Evolutionary conservation across 106 monocot species (phyloP).

Genomic region (Vanilla planifolia): DNA sequence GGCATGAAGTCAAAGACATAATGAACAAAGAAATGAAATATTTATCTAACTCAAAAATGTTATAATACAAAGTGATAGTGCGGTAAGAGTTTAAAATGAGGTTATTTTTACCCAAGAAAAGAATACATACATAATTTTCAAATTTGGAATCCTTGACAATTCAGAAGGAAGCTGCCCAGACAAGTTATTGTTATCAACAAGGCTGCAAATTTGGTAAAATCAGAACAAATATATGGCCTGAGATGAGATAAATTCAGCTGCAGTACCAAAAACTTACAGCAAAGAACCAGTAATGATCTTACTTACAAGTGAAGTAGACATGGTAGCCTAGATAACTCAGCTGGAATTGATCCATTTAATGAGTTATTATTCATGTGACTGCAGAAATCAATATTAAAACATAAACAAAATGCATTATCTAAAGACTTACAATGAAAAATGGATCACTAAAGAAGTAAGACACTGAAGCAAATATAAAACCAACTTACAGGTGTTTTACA

Average conservation of each 20-base stretch:
- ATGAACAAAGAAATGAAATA: too few species aligned
- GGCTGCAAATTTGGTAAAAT: conserved; percentile 39
- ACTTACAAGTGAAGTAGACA: conserved; percentile 68
- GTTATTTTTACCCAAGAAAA: background rate
- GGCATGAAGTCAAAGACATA: too few species aligned
- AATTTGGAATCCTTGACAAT: conserved; percentile 33
- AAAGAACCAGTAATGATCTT: conserved; percentile 1
- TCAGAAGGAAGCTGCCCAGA: conserved; percentile 71
- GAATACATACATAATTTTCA: conserved; percentile 72
- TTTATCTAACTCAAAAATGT: too few species aligned
- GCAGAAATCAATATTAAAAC: conserved; percentile 1
- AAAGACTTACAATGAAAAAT: too few species aligned
- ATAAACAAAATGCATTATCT: conserved; percentile 4
- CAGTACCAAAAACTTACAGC: background rate
- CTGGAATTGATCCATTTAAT: conserved; percentile 82
- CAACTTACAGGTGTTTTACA: conserved; percentile 74
- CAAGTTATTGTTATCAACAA: conserved; percentile 92
- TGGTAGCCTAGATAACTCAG: conserved; percentile 62
- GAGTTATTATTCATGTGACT: conserved; percentile 99
- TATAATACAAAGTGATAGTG: too few species aligned
- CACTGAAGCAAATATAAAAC: conserved; percentile 4
- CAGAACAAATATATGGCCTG: background rate
- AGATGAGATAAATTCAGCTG: background rate
- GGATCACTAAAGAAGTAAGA: too few species aligned
- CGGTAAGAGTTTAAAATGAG: too few species aligned